Evolutionary conservation across 805 yeast genomes (phyloP).

Genomic region (Schwanniomyces pseudopolymorphus): DNA sequence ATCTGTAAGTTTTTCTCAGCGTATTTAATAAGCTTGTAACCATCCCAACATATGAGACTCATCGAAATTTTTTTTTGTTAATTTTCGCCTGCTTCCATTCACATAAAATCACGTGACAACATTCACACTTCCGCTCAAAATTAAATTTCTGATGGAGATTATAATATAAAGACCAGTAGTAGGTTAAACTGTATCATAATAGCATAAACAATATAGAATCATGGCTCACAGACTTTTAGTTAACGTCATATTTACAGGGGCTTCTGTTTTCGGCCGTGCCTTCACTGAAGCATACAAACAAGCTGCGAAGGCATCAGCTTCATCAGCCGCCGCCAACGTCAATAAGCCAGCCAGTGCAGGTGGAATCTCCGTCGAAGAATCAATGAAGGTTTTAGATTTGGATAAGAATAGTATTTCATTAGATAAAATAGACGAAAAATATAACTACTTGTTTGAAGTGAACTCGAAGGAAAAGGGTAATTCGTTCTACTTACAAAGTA

Average conservation of each 20-base stretch:
- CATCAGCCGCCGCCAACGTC: conserved; percentile 52
- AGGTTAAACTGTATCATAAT: neutral
- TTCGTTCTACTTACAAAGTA: conserved; percentile 88
- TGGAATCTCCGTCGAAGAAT: conserved; percentile 86
- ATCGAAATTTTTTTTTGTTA: conserved; percentile 1
- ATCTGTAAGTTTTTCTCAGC: neutral
- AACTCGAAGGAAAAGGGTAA: conserved; percentile 96
- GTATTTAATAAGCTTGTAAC: too few species aligned
- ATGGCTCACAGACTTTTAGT: conserved; percentile 91
- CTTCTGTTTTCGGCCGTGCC: conserved; percentile 93
- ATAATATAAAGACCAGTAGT: neutral
- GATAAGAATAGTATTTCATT: conserved; percentile 54
- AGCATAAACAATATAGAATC: neutral
- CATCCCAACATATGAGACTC: neutral
- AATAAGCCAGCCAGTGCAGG: conserved; percentile 56
- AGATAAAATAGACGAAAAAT: conserved; percentile 67
- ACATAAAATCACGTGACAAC: conserved; percentile 2
- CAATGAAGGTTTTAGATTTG: conserved; percentile 84
- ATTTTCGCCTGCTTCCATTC: too few species aligned
- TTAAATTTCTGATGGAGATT: neutral
- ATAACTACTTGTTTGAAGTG: conserved; percentile 79
- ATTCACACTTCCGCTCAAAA: neutral
- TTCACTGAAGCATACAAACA: conserved; percentile 96
- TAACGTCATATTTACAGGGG: conserved; percentile 90
- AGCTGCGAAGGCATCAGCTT: conserved; percentile 91